phyloP scores from a whole-genome alignment of 2,329 filamentous ascomycete species.

The Talaromyces sp. region DNA sequence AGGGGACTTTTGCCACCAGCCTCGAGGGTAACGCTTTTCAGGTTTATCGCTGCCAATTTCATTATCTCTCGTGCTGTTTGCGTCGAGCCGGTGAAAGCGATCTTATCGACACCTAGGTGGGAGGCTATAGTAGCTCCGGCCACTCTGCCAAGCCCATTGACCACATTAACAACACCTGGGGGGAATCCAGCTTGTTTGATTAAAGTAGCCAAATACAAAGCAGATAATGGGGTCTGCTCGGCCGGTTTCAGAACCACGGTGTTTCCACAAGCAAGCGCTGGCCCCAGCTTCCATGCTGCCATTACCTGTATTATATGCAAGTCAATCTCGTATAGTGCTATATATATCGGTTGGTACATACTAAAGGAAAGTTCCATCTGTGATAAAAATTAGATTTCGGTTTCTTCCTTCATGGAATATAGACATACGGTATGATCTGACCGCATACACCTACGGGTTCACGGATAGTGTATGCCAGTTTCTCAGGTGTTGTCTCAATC shows the following conservation, averaged over 20 bases:
- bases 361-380: neutral
- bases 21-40: constrained; percentile 53
- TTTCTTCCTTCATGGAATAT: neutral
- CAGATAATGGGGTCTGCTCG: constrained; percentile 51
- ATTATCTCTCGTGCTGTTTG: constrained; percentile 48
- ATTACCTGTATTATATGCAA: neutral
- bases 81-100: constrained; percentile 56
- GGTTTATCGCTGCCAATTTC: constrained; percentile 45
- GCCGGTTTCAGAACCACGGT: constrained; percentile 53
- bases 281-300: constrained; percentile 40
- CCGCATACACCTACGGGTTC: neutral
- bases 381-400: neutral
- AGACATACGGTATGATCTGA: neutral
- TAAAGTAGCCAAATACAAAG: constrained; percentile 51
- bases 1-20: constrained; percentile 55
- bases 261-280: constrained; percentile 49
- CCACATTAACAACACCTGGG: constrained; percentile 52
- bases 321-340: neutral
- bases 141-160: constrained; percentile 49
- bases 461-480: neutral
- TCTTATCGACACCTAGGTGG: constrained; percentile 53
- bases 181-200: constrained; percentile 44
- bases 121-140: constrained; percentile 51
- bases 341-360: neutral
- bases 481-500: neutral